Base-by-base conservation (phyloP, 495 filamentous ascomycete genomes). In the Endocarpon pusillum region DNA sequence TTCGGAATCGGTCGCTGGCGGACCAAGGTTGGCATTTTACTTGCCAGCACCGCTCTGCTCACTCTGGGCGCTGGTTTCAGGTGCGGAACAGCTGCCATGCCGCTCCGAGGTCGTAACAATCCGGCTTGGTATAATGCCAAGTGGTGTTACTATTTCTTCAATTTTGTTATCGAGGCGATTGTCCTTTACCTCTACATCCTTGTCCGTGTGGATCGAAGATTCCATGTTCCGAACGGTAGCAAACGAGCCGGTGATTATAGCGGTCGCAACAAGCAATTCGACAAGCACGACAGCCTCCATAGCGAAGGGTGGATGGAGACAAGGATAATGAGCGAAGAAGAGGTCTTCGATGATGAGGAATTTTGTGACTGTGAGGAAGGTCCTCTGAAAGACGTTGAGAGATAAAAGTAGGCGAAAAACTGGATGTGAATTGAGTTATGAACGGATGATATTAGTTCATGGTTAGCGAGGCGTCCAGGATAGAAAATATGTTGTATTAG, bases 111-210 rank as follows among this genome's bases (percentile, higher is more conserved):
- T 0, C 29, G 43, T 7, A 49, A 33, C 4, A 23, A 78, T 21
- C 76, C 80, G 8, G 64, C 71, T 2, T 76, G 71, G 64, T 89
- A 76, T 40, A 64, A 78, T 41, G 56, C 49, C 39, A 77, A 76
- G 43, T 66, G 71, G 2, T 70, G 67, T 44, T 93, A 89, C 55
- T 94, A 85, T 53, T 46, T 72, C 42, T 84, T 92, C 60, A 71
- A 76, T 47, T 85, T 85, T 41, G 57, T 52, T 1, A 57, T 83
- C 9, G 86, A 94, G 53, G 51, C 83, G 18, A 15, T 74, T 3
- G 69, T 87, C 9, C 65, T 87, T 2, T 54, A 54, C 6, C 41
- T 74, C 3, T 86, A 78, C 48, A 62, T 71, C 2, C 41, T 78
- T 3, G 56, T 57, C 3, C 63, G 82, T 16, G 67, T 87, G 21